A percentile compares a stretch with the other conserved stretches of the same genome.
Evolutionary conservation across 257 asterid species (phyloP).

Genomic region (Coffea canephora): DNA sequence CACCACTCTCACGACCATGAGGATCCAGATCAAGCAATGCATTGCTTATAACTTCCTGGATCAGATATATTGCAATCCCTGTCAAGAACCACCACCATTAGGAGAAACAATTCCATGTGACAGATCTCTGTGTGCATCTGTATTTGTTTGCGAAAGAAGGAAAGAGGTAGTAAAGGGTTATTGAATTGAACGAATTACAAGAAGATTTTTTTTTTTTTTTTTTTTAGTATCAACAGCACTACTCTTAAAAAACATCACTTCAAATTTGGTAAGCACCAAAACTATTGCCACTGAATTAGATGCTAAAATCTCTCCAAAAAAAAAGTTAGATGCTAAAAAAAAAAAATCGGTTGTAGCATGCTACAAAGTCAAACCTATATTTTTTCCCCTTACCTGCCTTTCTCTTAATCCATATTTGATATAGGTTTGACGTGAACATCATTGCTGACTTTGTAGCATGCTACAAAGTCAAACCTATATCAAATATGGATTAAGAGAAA

Average conservation of each 20-base stretch:
- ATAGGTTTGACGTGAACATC: too few species aligned
- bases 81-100: conserved; percentile 16
- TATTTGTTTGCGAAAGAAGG: neutral
- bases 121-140: neutral
- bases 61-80: conserved; percentile 64
- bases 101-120: neutral
- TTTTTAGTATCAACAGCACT: neutral
- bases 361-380: too few species aligned
- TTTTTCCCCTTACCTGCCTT: too few species aligned
- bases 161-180: neutral
- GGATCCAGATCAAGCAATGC: conserved; percentile 56
- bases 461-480: too few species aligned
- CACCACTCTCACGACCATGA: conserved; percentile 33
- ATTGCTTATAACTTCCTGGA: conserved; percentile 54
- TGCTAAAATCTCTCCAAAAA: too few species aligned
- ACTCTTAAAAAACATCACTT: neutral
- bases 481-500: neutral
- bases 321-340: too few species aligned
- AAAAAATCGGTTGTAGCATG: neutral
- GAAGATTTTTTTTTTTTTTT: neutral
- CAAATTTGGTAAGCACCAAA: conserved; percentile 3
- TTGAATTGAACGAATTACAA: neutral
- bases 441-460: too few species aligned
- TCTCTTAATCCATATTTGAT: too few species aligned
- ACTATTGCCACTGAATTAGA: too few species aligned